Base-by-base conservation (phyloP, 768 basidiomycete species). In the Antrodiella citrinella region DNA sequence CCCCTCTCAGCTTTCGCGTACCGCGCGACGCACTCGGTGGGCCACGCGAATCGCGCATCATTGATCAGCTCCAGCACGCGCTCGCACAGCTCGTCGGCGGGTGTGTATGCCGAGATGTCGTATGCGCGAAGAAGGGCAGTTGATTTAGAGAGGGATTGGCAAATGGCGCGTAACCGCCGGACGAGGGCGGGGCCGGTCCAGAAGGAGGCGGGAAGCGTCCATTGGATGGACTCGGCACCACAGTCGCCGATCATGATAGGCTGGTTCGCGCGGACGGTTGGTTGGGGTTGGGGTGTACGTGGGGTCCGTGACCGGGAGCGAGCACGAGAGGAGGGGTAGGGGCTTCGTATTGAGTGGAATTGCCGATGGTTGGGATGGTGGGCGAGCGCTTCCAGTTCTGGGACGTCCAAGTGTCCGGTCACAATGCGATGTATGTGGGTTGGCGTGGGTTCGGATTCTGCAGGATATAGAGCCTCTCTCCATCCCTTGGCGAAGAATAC, bases 201-300 rank as follows among this genome's bases (percentile, higher is more conserved):
- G 4, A 74, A 62, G 4, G 80, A 83, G 2, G 76, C 75, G 12
- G 80, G 69, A 2, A 68, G 58, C 0, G 79, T 74, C 84, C 84
- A 86, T 9, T 80, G 71, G 45, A 80, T 71, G 10, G 82, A 78
- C 55, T 88, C 83, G 51, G 70, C 76, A 20, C 75, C 72, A 44
- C 78, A 80, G 63, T 90, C 87, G 4, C 87, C 87, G 45, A 90
- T 84, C 52, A 90, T 80, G 49, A 90, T 69, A 1, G 85, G 83
- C 53, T 90, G 86, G 20, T 65, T 73, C 15, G 30, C 7, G 67
- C 30, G 59, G 54, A 41, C 59, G 44, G 45, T 5, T 15, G 21
- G 48, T 19, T 55, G 54, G 35, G 54, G 22, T 25, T 57, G 56
- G 20, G 54, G 51, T 18, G 57, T 42, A 12, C 44, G 48, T n/a